These are phyloP conservation scores for Candida arabinofermentans DNA, from an alignment of 805 yeast species.

Conservation along the genomic window DNA sequence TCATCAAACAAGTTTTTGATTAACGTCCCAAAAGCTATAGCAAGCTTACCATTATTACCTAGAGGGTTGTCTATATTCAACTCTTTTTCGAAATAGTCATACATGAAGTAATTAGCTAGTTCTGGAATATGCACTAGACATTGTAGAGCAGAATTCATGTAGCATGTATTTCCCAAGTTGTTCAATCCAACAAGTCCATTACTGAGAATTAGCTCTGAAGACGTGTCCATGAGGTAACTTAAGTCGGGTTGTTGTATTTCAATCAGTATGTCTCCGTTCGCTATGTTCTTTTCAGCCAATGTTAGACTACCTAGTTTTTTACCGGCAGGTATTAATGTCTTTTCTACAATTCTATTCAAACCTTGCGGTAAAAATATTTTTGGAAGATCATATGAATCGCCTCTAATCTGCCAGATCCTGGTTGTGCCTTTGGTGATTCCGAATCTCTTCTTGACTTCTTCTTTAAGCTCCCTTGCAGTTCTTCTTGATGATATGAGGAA, in stretches of 20 bases:
- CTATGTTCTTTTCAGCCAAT: conserved; percentile 14
- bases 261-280: conserved; percentile 20
- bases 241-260: conserved; percentile 27
- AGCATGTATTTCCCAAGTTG: conserved; percentile 87
- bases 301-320: conserved; percentile 16
- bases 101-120: conserved; percentile 67
- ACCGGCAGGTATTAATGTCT: conserved; percentile 19
- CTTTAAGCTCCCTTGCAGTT: conserved; percentile 25
- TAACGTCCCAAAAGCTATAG: conserved; percentile 66
- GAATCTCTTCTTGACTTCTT: conserved; percentile 19
- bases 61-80: conserved; percentile 76
- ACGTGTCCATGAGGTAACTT: conserved; percentile 22
- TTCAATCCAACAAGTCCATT: conserved; percentile 57
- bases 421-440: conserved; percentile 13
- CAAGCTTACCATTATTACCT: conserved; percentile 81
- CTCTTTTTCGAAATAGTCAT: conserved; percentile 56
- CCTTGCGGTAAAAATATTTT: conserved; percentile 17
- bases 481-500: conserved; percentile 34
- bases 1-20: conserved; percentile 54
- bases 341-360: conserved; percentile 13
- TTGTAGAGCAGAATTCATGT: conserved; percentile 92
- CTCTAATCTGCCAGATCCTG: conserved; percentile 26
- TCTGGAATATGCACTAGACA: conserved; percentile 87
- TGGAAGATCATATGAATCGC: conserved; percentile 10
- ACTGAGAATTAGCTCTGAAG: conserved; percentile 18